A percentile compares a stretch with the other conserved stretches of the same genome.
Evolutionary conservation across 345 rosid genomes (phyloP).

Genomic region (Gossypium sturtianum): DNA sequence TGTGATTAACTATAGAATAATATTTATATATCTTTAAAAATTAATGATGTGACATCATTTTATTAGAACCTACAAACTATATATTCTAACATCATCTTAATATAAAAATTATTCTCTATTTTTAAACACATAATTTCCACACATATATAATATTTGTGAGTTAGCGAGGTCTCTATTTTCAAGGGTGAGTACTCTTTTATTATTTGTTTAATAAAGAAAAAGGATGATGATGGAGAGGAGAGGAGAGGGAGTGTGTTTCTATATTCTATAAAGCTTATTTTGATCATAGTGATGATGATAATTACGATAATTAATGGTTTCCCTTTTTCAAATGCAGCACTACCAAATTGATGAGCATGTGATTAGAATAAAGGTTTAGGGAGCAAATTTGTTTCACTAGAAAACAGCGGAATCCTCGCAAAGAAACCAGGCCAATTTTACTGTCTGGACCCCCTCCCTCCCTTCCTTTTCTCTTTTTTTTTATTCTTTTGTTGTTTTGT

Average conservation of each 20-base stretch:
- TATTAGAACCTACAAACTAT: no score
- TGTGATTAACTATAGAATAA: no score
- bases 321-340: not conserved
- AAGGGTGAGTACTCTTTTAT: not conserved
- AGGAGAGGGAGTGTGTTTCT: not conserved
- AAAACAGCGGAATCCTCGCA: constrained; percentile 12
- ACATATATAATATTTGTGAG: constrained; percentile 14
- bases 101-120: no score
- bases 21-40: no score
- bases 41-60: no score
- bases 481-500: not conserved
- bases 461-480: no score
- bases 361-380: not conserved
- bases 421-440: not conserved
- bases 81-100: no score
- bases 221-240: no score
- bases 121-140: not conserved
- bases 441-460: not conserved
- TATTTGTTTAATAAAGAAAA: no score
- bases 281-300: not conserved
- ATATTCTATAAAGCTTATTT: not conserved
- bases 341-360: not conserved
- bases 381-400: not conserved
- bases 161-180: constrained; percentile 13
- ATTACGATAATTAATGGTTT: not conserved